Evolutionary conservation across 441 rosid species (phyloP).

Genomic region (Oxalis stricta): DNA sequence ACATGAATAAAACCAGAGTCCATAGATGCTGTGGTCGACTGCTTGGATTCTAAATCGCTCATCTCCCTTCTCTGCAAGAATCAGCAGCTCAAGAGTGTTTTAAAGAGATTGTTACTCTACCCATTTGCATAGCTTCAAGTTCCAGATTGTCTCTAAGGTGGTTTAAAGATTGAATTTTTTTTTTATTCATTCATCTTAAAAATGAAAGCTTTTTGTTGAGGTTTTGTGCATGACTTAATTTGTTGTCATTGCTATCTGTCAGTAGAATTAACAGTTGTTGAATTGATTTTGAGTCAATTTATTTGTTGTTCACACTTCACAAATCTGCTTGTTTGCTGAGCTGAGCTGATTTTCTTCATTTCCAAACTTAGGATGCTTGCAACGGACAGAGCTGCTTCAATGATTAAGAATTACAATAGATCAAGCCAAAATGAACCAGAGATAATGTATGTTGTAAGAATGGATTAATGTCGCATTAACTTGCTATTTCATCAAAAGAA

Average conservation of each 20-base stretch:
- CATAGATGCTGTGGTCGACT: constrained; percentile 27
- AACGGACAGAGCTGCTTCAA: constrained; percentile 65
- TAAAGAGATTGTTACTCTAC: constrained; percentile 66
- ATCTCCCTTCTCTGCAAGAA: constrained; percentile 48
- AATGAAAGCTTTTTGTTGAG: neutral
- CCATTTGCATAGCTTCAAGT: constrained; percentile 49
- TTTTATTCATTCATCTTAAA: neutral
- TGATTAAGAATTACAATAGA: constrained; percentile 35
- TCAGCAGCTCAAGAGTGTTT: constrained; percentile 58
- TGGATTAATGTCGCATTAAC: no score
- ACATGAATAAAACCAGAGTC: constrained; percentile 16
- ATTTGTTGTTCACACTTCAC: neutral
- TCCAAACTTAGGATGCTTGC: constrained; percentile 57
- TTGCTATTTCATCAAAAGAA: no score
- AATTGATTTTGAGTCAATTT: neutral
- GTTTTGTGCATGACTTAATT: neutral
- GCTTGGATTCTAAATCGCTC: constrained; percentile 49
- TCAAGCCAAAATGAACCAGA: constrained; percentile 37
- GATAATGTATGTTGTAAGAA: constrained; percentile 52
- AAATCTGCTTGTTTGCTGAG: no score
- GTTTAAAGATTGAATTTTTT: neutral
- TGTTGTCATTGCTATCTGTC: neutral
- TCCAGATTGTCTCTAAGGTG: constrained; percentile 68
- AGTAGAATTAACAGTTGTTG: neutral
- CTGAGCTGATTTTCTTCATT: constrained; percentile 12